Conservation (phyloP, 257 asterid species). For the Solanum sejunctum region DNA sequence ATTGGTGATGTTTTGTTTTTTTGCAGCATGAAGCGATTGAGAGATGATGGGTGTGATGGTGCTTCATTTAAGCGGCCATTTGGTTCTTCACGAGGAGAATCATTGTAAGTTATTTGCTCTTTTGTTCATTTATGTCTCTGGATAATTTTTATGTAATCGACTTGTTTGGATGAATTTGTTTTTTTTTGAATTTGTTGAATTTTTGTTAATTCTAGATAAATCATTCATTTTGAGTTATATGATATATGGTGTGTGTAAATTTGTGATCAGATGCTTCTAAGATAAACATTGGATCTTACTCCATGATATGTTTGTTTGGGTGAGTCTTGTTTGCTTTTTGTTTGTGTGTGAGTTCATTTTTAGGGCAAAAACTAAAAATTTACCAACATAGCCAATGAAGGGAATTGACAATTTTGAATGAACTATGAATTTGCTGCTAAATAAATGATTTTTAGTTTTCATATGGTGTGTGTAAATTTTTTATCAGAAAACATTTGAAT, state of each 20-base stretch:
- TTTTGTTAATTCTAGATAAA: too few relatives aligned
- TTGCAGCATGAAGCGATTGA: slow-evolving; percentile 67
- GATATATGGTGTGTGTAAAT: background rate
- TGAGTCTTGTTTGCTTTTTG: too few relatives aligned
- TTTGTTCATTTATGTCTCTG: background rate
- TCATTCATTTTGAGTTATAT: too few relatives aligned
- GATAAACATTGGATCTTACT: slow-evolving; percentile 26
- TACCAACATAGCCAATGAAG: background rate
- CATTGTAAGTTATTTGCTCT: slow-evolving; percentile 39
- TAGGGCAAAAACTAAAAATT: background rate
- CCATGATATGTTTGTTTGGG: background rate
- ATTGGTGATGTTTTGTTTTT: slow-evolving; percentile 11
- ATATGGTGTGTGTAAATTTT: background rate
- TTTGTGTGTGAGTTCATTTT: background rate
- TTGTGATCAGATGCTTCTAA: slow-evolving; percentile 17
- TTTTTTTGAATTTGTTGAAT: background rate
- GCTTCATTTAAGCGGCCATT: slow-evolving; percentile 80
- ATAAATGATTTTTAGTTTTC: slow-evolving; percentile 16
- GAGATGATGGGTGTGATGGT: slow-evolving; percentile 41
- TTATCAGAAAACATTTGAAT: slow-evolving; percentile 17
- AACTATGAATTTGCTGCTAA: slow-evolving; percentile 1
- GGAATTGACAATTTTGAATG: slow-evolving; percentile 6
- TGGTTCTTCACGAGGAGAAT: slow-evolving; percentile 65
- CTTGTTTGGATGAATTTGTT: background rate
- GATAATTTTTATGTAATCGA: background rate